Conservation (phyloP, 2,329 filamentous ascomycete species). For the Penicillium sp. region DNA sequence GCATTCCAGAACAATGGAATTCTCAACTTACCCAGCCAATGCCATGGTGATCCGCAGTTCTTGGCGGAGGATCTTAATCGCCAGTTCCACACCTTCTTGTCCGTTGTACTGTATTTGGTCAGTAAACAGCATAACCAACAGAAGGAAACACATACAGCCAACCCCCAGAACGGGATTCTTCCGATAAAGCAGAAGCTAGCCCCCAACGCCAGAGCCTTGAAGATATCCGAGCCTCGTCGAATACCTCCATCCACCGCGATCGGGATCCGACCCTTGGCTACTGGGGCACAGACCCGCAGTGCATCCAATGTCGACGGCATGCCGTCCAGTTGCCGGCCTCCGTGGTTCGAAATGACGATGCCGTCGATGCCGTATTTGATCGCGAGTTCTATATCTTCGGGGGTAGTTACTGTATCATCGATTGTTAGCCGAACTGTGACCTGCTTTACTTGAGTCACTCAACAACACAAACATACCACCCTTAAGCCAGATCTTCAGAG, state of each 20-base stretch:
- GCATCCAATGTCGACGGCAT: conserved; percentile 33
- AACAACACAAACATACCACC: conserved; percentile 14
- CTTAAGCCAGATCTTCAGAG: conserved; percentile 37
- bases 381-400: conserved; percentile 31
- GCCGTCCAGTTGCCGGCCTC: conserved; percentile 34
- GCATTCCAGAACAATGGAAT: not conserved
- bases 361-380: conserved; percentile 31
- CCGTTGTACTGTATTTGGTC: conserved; percentile 22
- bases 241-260: conserved; percentile 31
- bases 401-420: conserved; percentile 18
- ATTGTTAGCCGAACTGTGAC: not conserved
- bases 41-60: conserved; percentile 29
- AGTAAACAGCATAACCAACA: not conserved
- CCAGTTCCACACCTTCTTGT: conserved; percentile 30
- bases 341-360: conserved; percentile 35
- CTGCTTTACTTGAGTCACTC: not conserved
- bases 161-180: conserved; percentile 14
- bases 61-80: conserved; percentile 25
- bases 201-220: conserved; percentile 32
- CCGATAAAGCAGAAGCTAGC: conserved; percentile 29
- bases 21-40: conserved; percentile 23
- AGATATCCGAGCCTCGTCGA: conserved; percentile 30
- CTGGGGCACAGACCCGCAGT: conserved; percentile 21
- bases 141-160: conserved; percentile 1
- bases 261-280: conserved; percentile 27